These are phyloP conservation scores for Suillus discolor DNA, from an alignment of 768 basidiomycete genomes.

Conservation along the genomic window DNA sequence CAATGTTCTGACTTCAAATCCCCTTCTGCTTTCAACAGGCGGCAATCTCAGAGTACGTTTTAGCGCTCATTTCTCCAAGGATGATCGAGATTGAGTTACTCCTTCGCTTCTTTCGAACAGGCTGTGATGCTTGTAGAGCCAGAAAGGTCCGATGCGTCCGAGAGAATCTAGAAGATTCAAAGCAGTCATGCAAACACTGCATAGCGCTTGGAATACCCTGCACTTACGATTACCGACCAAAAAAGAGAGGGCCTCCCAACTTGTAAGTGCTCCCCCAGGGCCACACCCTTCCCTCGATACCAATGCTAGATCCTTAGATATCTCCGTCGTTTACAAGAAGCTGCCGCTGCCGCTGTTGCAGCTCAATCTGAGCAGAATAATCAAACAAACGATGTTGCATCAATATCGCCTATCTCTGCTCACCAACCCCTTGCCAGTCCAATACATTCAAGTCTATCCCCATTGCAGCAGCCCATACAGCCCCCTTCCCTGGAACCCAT, in stretches of 20 bases:
- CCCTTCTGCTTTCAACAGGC: conserved; percentile 49
- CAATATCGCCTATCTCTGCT: conserved; percentile 50
- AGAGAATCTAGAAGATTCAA: conserved; percentile 76
- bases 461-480: conserved; percentile 25
- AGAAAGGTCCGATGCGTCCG: conserved; percentile 85
- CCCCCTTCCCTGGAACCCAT: conserved; percentile 56
- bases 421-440: conserved; percentile 45
- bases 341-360: conserved; percentile 57
- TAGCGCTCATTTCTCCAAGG: conserved; percentile 15
- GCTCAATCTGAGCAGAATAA: conserved; percentile 42
- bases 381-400: conserved; percentile 38
- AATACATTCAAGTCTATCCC: conserved; percentile 47
- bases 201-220: conserved; percentile 80
- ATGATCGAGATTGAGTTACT: conserved; percentile 27
- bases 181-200: conserved; percentile 87
- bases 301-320: conserved; percentile 50
- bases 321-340: conserved; percentile 76
- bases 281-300: conserved; percentile 1
- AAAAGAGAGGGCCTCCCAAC: conserved; percentile 92
- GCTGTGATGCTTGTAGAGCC: conserved; percentile 85
- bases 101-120: conserved; percentile 37
- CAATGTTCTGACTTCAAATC: conserved; percentile 36
- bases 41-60: conserved; percentile 80
- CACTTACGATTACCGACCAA: conserved; percentile 91
- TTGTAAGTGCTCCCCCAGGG: conserved; percentile 52